Evolutionary conservation across 768 basidiomycete genomes (phyloP).

Genomic region (Cystofilobasidium macerans): DNA sequence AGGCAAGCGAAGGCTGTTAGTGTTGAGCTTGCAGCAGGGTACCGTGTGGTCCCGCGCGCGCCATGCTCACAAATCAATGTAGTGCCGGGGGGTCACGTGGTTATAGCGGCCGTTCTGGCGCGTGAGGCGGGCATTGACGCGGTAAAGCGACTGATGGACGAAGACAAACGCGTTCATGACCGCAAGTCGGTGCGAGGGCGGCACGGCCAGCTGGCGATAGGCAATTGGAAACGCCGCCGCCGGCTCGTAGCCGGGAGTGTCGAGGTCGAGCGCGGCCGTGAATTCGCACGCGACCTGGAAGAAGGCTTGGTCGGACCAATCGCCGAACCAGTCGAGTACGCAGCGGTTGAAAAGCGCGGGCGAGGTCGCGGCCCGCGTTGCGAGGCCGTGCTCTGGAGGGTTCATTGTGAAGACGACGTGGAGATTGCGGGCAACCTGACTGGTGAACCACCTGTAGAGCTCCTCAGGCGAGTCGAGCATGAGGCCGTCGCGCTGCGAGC

Average conservation of each 20-base stretch:
- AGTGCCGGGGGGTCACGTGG: constrained; percentile 93
- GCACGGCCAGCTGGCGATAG: constrained; percentile 68
- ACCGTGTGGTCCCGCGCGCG: too few relatives aligned
- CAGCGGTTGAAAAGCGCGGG: constrained; percentile 93
- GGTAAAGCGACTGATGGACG: constrained; percentile 79
- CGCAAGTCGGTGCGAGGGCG: constrained; percentile 80
- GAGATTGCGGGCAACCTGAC: constrained; percentile 92
- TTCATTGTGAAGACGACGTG: constrained; percentile 94
- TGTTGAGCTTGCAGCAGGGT: too few relatives aligned
- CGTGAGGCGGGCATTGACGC: constrained; percentile 76
- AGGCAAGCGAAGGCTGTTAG: too few relatives aligned
- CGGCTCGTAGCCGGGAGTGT: constrained; percentile 66
- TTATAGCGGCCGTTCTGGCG: constrained; percentile 91
- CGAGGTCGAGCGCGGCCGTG: constrained; percentile 84
- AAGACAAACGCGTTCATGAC: constrained; percentile 87
- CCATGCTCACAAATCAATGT: constrained; percentile 73
- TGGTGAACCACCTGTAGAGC: constrained; percentile 95
- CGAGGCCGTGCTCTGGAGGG: constrained; percentile 18
- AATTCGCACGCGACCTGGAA: constrained; percentile 98
- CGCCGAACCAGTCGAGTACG: constrained; percentile 98
- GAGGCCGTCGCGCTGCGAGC: constrained; percentile 93
- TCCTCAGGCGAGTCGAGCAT: constrained; percentile 99
- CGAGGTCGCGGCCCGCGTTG: constrained; percentile 91
- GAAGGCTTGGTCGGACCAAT: constrained; percentile 98
- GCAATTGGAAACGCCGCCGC: constrained; percentile 78